Evolutionary conservation across 495 filamentous ascomycete species (phyloP).

Genomic region (Penicillium subrubescens): DNA sequence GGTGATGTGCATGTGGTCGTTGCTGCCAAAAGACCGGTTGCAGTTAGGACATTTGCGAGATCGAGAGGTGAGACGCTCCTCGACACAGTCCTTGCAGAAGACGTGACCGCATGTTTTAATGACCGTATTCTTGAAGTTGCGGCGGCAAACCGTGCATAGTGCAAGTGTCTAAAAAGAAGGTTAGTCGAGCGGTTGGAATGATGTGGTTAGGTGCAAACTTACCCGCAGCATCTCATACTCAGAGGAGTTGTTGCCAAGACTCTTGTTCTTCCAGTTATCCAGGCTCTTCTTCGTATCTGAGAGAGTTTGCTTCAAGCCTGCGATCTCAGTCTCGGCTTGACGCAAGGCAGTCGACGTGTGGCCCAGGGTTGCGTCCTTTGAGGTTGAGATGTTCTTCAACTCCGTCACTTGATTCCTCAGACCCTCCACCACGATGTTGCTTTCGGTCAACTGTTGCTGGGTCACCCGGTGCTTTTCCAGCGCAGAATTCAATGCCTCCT

Average conservation of each 20-base stretch:
- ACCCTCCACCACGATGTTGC: constrained; percentile 65
- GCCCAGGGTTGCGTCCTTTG: constrained; percentile 66
- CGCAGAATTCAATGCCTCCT: constrained; percentile 68
- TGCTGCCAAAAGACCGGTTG: constrained; percentile 83
- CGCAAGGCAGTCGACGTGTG: constrained; percentile 61
- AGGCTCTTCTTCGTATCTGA: constrained; percentile 74
- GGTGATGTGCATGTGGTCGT: constrained; percentile 75
- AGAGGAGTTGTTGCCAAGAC: constrained; percentile 73
- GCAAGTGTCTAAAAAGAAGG: constrained; percentile 66
- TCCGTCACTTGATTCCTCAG: constrained; percentile 77
- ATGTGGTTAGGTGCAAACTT: constrained; percentile 41
- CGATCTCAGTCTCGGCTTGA: constrained; percentile 72
- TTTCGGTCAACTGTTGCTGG: constrained; percentile 71
- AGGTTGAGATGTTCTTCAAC: constrained; percentile 66
- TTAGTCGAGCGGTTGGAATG: constrained; percentile 35
- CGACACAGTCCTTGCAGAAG: constrained; percentile 88
- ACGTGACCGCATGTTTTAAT: constrained; percentile 95
- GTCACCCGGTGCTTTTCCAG: constrained; percentile 68
- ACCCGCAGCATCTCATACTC: constrained; percentile 85
- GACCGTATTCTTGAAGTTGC: constrained; percentile 89
- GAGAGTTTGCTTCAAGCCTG: constrained; percentile 69
- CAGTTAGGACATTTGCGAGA: constrained; percentile 95
- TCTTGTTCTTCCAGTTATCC: constrained; percentile 80
- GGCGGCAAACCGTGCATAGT: constrained; percentile 85
- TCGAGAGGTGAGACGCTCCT: constrained; percentile 80